A percentile compares a stretch with the other conserved stretches of the same genome.
Conservation (phyloP, 768 basidiomycete genomes). For the Kwoniella europaea region DNA sequence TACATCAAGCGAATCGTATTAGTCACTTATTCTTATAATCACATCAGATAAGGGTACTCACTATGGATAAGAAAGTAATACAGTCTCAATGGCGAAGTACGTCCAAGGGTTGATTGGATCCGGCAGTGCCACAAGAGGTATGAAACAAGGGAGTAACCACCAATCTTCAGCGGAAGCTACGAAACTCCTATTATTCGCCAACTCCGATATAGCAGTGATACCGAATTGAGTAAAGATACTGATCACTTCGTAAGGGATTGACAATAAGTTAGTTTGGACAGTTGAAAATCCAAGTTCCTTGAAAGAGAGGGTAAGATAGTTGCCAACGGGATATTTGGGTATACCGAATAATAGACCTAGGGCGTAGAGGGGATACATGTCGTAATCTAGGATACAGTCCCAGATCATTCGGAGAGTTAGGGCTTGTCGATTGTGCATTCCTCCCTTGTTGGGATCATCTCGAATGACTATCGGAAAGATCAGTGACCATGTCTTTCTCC, state of each 20-base stretch:
- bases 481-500: neutral
- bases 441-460: slow-evolving; percentile 33
- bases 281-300: slow-evolving; percentile 52
- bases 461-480: slow-evolving; percentile 23
- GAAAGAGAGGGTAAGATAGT: slow-evolving; percentile 52
- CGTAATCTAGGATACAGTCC: slow-evolving; percentile 45
- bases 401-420: slow-evolving; percentile 43
- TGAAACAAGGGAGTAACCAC: slow-evolving; percentile 54
- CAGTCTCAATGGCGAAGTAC: slow-evolving; percentile 54
- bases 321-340: slow-evolving; percentile 40
- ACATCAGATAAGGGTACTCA: no score
- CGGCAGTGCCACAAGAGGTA: slow-evolving; percentile 45
- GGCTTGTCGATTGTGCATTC: slow-evolving; percentile 52
- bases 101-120: slow-evolving; percentile 40
- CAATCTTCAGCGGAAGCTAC: slow-evolving; percentile 46
- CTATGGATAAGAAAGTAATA: slow-evolving; percentile 55
- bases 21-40: no score
- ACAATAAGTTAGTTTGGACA: slow-evolving; percentile 54
- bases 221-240: slow-evolving; percentile 44
- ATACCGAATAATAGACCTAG: slow-evolving; percentile 56
- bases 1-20: neutral
- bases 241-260: slow-evolving; percentile 48
- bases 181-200: slow-evolving; percentile 37
- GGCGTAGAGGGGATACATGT: slow-evolving; percentile 55
- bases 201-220: slow-evolving; percentile 29